These are phyloP conservation scores for Asterella californica DNA, from an alignment of 225 moss, liverwort and hornwort genomes.

Conservation along the genomic window DNA sequence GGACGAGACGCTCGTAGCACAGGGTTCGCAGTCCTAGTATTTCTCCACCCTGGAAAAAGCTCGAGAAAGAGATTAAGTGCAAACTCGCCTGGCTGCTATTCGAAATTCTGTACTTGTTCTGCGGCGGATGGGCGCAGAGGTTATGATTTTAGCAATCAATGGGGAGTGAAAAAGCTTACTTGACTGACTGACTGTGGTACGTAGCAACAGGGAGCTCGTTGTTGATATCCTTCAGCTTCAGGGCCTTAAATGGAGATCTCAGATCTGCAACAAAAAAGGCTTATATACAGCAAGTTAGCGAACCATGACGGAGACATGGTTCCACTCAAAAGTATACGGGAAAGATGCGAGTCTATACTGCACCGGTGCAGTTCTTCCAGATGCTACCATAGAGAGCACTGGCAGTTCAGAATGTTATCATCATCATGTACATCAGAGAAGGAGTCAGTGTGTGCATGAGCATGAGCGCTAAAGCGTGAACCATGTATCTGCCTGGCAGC, in stretches of 20 bases:
- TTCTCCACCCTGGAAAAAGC: background rate
- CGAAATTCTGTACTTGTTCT: background rate
- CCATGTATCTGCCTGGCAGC: background rate
- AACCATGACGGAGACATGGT: background rate
- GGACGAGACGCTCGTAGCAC: background rate
- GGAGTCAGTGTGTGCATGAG: background rate
- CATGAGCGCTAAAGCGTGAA: background rate
- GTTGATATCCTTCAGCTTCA: constrained; percentile 3
- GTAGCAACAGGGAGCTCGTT: background rate
- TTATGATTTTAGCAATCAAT: constrained; percentile 5
- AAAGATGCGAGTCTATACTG: background rate
- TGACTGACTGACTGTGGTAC: background rate
- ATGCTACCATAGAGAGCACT: background rate
- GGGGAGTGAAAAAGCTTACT: background rate
- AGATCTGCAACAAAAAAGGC: background rate
- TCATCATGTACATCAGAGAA: background rate
- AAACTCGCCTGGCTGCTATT: background rate
- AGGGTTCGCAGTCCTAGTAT: background rate
- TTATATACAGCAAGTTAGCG: background rate
- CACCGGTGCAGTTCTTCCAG: background rate
- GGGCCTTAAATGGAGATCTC: background rate
- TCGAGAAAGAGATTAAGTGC: too few species aligned
- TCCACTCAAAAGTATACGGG: background rate
- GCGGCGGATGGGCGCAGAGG: background rate
- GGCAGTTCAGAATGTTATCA: background rate